Percentiles rank a stretch among this genome's conserved stretches.
These are phyloP conservation scores for Moniliophthora roreri DNA, from an alignment of 1,284 basidiomycete species.

Conservation along the genomic window DNA sequence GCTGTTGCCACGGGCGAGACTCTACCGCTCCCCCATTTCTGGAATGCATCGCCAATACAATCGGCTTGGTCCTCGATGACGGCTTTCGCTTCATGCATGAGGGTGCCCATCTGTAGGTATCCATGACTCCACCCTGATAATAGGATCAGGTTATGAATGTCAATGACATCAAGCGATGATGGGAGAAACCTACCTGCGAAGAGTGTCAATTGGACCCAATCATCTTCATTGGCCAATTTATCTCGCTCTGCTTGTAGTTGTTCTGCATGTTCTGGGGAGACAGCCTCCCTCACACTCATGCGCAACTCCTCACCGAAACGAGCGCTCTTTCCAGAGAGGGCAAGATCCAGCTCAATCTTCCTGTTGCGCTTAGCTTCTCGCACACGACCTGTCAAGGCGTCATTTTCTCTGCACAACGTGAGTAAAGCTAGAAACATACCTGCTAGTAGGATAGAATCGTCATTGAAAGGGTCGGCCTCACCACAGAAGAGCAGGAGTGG, in stretches of 20 bases:
- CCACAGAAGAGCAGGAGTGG: conserved; percentile 91
- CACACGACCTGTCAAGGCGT: conserved; percentile 92
- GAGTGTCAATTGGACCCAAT: conserved; percentile 93
- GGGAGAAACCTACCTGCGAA: conserved; percentile 56
- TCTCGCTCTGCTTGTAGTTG: conserved; percentile 57
- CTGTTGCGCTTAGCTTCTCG: conserved; percentile 88
- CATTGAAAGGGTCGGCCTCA: conserved; percentile 96
- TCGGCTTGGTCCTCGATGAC: conserved; percentile 90
- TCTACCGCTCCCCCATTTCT: conserved; percentile 29
- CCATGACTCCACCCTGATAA: conserved; percentile 79
- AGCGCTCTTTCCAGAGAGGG: conserved; percentile 55
- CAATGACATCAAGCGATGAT: background rate
- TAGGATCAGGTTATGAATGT: background rate
- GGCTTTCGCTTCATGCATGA: conserved; percentile 82
- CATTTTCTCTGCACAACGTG: conserved; percentile 59
- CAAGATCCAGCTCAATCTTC: conserved; percentile 64
- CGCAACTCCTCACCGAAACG: conserved; percentile 55
- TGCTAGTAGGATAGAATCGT: conserved; percentile 93
- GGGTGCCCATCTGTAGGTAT: conserved; percentile 89
- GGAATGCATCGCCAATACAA: conserved; percentile 88
- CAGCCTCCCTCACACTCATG: conserved; percentile 39
- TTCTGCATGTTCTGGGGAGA: conserved; percentile 33
- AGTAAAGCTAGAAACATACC: conserved; percentile 86
- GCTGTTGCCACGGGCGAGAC: conserved; percentile 12
- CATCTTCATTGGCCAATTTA: conserved; percentile 69